These are phyloP conservation scores for Parietichytrium sp. DNA, from an alignment of 108 stramenopile species.

Conservation along the genomic window DNA sequence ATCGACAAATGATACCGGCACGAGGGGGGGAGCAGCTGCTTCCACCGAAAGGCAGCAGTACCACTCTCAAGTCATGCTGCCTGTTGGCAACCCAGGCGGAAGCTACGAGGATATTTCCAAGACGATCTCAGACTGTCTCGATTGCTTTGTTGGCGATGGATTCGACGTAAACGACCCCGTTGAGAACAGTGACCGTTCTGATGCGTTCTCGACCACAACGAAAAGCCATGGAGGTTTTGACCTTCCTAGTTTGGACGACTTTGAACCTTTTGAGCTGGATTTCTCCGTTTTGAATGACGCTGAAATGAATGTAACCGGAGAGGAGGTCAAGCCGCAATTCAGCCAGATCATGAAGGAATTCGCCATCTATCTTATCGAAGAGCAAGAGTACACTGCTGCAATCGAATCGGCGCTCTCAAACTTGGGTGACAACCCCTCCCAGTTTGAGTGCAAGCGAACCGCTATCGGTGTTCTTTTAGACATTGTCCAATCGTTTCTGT, in stretches of 20 bases:
- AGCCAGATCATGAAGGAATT: constrained; percentile 35
- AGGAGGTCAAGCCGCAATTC: not conserved
- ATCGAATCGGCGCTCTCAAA: not conserved
- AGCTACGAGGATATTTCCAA: not conserved
- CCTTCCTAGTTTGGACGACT: constrained; percentile 6
- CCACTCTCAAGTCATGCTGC: no score
- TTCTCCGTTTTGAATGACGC: constrained; percentile 6
- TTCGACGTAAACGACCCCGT: not conserved
- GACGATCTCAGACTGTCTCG: constrained; percentile 24
- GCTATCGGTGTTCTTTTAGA: constrained; percentile 2
- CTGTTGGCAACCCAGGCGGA: no score
- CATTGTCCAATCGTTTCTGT: not conserved
- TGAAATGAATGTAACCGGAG: not conserved
- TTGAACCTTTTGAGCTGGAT: constrained; percentile 26
- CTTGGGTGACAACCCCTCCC: no score
- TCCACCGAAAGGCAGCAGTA: no score
- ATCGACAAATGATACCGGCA: not conserved
- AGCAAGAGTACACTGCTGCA: constrained; percentile 20
- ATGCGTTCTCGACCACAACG: no score
- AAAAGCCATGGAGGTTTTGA: no score
- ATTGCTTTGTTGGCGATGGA: not conserved
- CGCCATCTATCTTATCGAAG: constrained; percentile 12
- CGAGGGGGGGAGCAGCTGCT: not conserved
- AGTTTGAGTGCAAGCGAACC: no score
- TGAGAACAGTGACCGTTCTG: not conserved